phyloP scores from a whole-genome alignment of 495 filamentous ascomycete genomes.

The Paragyromitra xinjiangensis region DNA sequence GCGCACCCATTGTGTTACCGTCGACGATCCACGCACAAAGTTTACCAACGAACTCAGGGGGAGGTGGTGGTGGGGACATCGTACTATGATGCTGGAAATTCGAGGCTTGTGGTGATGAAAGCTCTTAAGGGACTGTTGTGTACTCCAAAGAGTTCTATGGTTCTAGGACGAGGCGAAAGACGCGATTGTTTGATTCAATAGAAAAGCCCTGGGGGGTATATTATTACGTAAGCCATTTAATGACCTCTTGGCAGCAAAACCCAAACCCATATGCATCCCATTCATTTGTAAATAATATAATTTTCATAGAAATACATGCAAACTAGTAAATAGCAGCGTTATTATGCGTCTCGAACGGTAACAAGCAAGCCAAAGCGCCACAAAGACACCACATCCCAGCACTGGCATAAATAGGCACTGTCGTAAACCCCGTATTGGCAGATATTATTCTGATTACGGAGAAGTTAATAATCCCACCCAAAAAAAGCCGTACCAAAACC shows the following conservation, averaged over 20 bases:
- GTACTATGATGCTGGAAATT: not conserved
- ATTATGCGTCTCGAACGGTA: constrained; percentile 71
- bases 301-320: not conserved
- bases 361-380: constrained; percentile 71
- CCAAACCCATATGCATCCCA: not conserved
- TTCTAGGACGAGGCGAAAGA: too few species aligned
- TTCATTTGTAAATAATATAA: not conserved
- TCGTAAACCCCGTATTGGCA: constrained; percentile 26
- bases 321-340: constrained; percentile 4
- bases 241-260: too few species aligned
- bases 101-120: too few species aligned
- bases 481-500: too few species aligned
- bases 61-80: constrained; percentile 32
- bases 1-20: constrained; percentile 30
- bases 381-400: constrained; percentile 77
- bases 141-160: too few species aligned
- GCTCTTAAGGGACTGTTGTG: too few species aligned
- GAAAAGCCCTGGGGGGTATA: too few species aligned
- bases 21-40: constrained; percentile 31
- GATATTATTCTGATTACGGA: constrained; percentile 66
- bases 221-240: too few species aligned
- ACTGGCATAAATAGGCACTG: constrained; percentile 61
- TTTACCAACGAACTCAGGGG: constrained; percentile 26
- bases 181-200: too few species aligned
- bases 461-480: constrained; percentile 62